Evolutionary conservation across 2,329 filamentous ascomycete species (phyloP), one percentile per base, ranked within the genome.

Genomic region (Talaromyces piceae): DNA sequence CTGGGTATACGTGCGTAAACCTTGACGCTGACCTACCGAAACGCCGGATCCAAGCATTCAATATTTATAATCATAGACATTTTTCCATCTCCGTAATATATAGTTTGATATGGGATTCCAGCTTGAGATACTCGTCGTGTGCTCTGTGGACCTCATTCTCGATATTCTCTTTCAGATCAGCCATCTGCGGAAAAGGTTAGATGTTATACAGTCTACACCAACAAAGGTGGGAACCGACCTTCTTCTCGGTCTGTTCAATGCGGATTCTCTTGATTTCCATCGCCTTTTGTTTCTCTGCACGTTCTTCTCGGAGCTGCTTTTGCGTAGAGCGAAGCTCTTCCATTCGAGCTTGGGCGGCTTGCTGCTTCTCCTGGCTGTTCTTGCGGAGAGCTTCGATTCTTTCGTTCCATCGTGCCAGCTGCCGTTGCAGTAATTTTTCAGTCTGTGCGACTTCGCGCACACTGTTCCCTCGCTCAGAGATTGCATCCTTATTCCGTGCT

Each of bases 31-130:
- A 54, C 62, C 59, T 59, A 56, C 56, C 61, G 51, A 69, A n/a
- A 70, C 67, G 68, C 65, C 67, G 61, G 60, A 22, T 41, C 39
- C 31, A 25, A 41, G 31, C 23, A 33, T 22, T 48, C 27, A 44
- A n/a, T n/a, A n/a, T n/a, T 25, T 43, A 50, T 49, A 45, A 53
- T 67, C 61, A 73, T 55, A 93, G 81, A 51, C 84, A 86, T 71
- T 96, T 91, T 72, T 97, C 93, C 91, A 98, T 96, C 77, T 98
- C 93, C 4, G 88, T 95, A 64, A 98, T 95, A 75, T 98, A 98
- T 56, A 97, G 77, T 71, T 91, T 91, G 68, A 98, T 94, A 66
- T 98, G 93, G 31, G 89, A 86, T 69, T 97, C 91, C 82, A 98
- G 86, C 81, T 96, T 96, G 66, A 95, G 79, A 70, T 95, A 98